These are phyloP conservation scores for Wickerhamiella kurtzmanii DNA, from an alignment of 805 yeast genomes.

Conservation along the genomic window DNA sequence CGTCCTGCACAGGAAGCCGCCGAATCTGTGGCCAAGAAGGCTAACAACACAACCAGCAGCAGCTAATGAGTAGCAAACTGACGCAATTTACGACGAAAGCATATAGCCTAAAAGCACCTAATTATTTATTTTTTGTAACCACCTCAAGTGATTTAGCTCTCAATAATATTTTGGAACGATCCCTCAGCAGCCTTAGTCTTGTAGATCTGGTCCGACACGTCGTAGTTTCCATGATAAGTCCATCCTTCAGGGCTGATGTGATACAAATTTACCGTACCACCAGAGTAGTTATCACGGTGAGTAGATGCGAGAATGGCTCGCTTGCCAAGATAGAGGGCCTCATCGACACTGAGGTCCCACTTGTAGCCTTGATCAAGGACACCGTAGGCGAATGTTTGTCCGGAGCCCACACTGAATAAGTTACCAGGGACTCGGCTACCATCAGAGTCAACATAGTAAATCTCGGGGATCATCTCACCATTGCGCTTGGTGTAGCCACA, in stretches of 20 bases:
- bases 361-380: conserved; percentile 83
- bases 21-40: conserved; percentile 3
- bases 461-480: conserved; percentile 55
- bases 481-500: conserved; percentile 94
- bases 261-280: conserved; percentile 88
- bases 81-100: background rate
- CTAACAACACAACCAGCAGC: no score
- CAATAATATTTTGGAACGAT: conserved; percentile 65
- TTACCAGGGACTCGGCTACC: conserved; percentile 94
- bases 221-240: conserved; percentile 90
- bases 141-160: background rate
- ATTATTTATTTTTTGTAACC: background rate
- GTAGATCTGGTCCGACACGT: conserved; percentile 85
- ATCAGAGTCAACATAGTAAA: conserved; percentile 92
- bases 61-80: no score
- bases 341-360: conserved; percentile 88
- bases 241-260: conserved; percentile 92
- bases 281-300: conserved; percentile 96
- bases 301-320: conserved; percentile 95
- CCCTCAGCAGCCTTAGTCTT: conserved; percentile 76
- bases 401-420: conserved; percentile 93
- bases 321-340: conserved; percentile 86
- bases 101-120: background rate
- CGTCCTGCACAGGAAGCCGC: background rate
- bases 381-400: conserved; percentile 98